Base-by-base conservation (phyloP, 2,329 filamentous ascomycete genomes). In the Polytolypa hystricis region DNA sequence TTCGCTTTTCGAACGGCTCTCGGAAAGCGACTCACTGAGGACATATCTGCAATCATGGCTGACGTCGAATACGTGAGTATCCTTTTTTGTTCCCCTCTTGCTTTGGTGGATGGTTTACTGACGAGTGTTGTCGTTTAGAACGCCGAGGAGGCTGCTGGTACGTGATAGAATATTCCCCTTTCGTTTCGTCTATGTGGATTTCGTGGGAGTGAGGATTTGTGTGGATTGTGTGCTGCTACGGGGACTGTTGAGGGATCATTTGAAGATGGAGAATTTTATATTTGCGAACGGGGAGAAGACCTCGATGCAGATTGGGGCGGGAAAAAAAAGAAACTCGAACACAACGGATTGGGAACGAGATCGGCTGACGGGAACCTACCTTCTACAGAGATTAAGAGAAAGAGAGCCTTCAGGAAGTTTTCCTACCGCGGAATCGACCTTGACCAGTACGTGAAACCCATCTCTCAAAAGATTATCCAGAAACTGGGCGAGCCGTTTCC, bases 351-450 rank as follows among this genome's bases (percentile, higher is more conserved):
- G n/a, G 5, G 25, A 19, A 30, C 17, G 7, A 35, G 42, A 33
- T 41, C 37, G 33, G 44, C 49, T 53, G 44, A 51, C 45, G 35
- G 35, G 30, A 33, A 10, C n/a, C 30, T 30, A 17, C 20, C 12
- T 6, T 19, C 34, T 14, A 62, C 62, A 79, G 91, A 95, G 84
- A 74, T 98, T 71, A 98, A 96, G 86, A 93, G 84, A 79, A 93
- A 82, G 77, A 93, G 91, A 89, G 74, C 86, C 58, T 95, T 96
- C 84, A 84, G 86, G 75, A 98, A 96, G 82, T 98, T 96, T 69
- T 91, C 87, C 57, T 98, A 95, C 84, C 84, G 91, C 66, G 91
- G 91, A 65, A 84, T 98, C 70, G 91, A 98, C 71, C 87, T 98
- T 69, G 91, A 98, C 69, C 84, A 94, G 89, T 95, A 87, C 63